A percentile compares a stretch with the other conserved stretches of the same genome.
These are phyloP conservation scores for Chaetomium olivaceum DNA, from an alignment of 2,329 filamentous ascomycete genomes.

Conservation along the genomic window DNA sequence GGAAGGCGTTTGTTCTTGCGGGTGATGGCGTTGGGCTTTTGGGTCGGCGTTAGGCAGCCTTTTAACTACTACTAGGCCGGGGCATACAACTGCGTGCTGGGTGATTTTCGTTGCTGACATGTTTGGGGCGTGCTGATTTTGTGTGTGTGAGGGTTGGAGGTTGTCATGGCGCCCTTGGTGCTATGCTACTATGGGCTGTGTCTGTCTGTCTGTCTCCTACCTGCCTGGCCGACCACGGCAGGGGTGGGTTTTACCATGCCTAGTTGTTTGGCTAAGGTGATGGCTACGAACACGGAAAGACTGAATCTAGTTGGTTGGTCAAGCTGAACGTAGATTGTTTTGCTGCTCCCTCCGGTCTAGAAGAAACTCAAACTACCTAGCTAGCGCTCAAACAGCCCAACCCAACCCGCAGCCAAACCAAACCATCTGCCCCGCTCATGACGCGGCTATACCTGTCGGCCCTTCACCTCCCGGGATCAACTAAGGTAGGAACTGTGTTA, in stretches of 20 bases:
- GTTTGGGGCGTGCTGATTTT: neutral
- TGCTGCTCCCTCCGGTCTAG: neutral
- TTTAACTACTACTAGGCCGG: neutral
- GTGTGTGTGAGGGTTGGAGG: neutral
- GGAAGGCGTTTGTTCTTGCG: constrained; percentile 6
- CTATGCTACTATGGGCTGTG: neutral
- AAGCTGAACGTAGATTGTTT: neutral
- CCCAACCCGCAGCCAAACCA: neutral
- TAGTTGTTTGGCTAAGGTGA: neutral
- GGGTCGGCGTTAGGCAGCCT: neutral
- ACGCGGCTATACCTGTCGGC: constrained; percentile 46
- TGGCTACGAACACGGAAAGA: neutral
- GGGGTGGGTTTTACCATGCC: neutral
- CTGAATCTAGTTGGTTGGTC: neutral
- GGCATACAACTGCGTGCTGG: neutral
- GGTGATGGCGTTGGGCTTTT: constrained; percentile 2
- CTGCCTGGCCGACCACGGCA: neutral
- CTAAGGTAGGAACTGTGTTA: constrained; percentile 43
- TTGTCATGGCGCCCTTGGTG: neutral
- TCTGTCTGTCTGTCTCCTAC: no score
- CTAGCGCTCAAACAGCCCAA: neutral
- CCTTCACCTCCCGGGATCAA: constrained; percentile 78
- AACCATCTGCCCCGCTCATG: constrained; percentile 16
- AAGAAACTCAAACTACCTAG: neutral
- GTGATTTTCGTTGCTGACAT: neutral